A percentile compares a stretch with the other conserved stretches of the same genome.
These are phyloP conservation scores for Claviceps digitariae DNA, from an alignment of 2,329 filamentous ascomycete genomes.

Conservation along the genomic window DNA sequence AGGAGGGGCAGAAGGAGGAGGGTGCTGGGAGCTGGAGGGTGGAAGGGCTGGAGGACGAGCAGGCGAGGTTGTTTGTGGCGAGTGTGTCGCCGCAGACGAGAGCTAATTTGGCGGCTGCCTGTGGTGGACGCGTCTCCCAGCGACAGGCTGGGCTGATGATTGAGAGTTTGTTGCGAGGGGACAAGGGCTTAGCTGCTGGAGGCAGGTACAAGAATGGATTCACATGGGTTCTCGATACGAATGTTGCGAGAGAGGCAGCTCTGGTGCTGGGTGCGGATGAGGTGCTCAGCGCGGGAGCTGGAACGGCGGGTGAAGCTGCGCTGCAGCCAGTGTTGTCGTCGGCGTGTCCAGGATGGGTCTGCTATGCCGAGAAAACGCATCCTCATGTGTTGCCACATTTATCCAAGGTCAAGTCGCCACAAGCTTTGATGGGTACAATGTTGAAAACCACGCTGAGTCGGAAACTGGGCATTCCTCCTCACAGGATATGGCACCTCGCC, in stretches of 20 bases:
- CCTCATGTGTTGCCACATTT: constrained; percentile 85
- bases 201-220: constrained; percentile 67
- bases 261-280: constrained; percentile 71
- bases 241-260: constrained; percentile 65
- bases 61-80: constrained; percentile 74
- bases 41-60: constrained; percentile 39
- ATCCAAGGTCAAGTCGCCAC: constrained; percentile 83
- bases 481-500: constrained; percentile 83
- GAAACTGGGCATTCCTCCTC: constrained; percentile 56
- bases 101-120: constrained; percentile 78
- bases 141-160: constrained; percentile 69
- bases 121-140: constrained; percentile 57
- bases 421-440: constrained; percentile 80
- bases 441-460: constrained; percentile 75
- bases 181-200: constrained; percentile 52
- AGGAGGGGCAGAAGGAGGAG: constrained; percentile 13
- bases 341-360: constrained; percentile 95
- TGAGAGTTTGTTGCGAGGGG: constrained; percentile 58
- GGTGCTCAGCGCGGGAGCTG: constrained; percentile 29
- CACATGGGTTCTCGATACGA: constrained; percentile 83
- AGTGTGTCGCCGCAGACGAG: constrained; percentile 86
- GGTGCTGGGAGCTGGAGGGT: constrained; percentile 20
- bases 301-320: constrained; percentile 9
- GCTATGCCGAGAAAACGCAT: constrained; percentile 97
- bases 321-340: constrained; percentile 62